phyloP scores from a whole-genome alignment of 2,329 filamentous ascomycete species.

The Aspergillus uvarum region DNA sequence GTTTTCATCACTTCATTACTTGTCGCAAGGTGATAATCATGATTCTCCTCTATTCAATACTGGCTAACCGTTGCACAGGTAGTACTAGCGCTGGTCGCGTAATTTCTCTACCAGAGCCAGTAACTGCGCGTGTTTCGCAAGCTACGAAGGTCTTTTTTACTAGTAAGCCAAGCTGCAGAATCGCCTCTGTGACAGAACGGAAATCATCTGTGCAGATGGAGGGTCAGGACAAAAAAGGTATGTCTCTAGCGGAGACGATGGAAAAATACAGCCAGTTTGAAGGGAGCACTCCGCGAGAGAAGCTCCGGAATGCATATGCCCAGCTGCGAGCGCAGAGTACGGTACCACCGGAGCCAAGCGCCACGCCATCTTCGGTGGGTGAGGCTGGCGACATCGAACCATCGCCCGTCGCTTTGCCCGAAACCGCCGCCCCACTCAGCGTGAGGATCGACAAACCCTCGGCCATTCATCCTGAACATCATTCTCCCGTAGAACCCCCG shows the following conservation, averaged over 20 bases:
- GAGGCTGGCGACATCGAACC: conserved; percentile 44
- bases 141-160: not conserved
- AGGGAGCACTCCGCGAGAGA: conserved; percentile 33
- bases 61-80: not conserved
- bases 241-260: conserved; percentile 23
- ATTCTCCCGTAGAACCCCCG: conserved; percentile 23
- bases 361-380: conserved; percentile 44
- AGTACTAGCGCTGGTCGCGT: not conserved
- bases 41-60: not conserved
- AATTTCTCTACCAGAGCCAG: conserved; percentile 12
- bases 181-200: not conserved
- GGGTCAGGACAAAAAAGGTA: conserved; percentile 15
- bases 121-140: not conserved
- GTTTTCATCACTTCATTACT: not conserved
- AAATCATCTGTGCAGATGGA: conserved; percentile 20
- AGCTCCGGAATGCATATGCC: conserved; percentile 32
- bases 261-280: conserved; percentile 30
- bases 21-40: not conserved
- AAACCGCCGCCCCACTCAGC: conserved; percentile 36
- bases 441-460: conserved; percentile 33
- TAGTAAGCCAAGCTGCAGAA: not conserved
- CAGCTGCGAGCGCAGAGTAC: conserved; percentile 26
- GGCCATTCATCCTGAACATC: conserved; percentile 18
- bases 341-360: conserved; percentile 26
- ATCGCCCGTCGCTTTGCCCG: conserved; percentile 28